Percentiles rank a stretch among this genome's conserved stretches.
These are phyloP conservation scores for Hypoxylon sp. DNA, from an alignment of 2,329 filamentous ascomycete genomes.

Conservation along the genomic window DNA sequence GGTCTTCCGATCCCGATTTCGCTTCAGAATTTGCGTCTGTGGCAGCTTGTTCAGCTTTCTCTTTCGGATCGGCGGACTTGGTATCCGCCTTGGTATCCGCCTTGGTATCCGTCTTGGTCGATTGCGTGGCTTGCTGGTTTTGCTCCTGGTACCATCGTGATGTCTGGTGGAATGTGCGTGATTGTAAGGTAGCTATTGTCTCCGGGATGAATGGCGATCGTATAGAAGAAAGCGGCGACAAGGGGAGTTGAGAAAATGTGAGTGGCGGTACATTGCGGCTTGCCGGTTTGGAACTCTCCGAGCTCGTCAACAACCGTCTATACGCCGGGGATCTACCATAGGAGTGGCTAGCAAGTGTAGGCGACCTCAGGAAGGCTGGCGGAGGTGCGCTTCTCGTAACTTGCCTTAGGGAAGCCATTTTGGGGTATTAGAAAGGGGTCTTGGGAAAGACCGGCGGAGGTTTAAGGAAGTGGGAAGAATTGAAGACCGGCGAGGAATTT, in stretches of 20 bases:
- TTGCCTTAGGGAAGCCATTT: constrained; percentile 64
- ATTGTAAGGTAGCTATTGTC: constrained; percentile 58
- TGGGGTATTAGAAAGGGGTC: constrained; percentile 41
- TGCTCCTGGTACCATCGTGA: constrained; percentile 54
- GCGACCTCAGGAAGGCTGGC: constrained; percentile 60
- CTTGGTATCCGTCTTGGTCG: constrained; percentile 55
- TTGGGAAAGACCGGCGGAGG: constrained; percentile 52
- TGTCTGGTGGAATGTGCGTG: constrained; percentile 60
- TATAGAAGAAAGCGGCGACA: constrained; percentile 57
- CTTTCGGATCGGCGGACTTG: constrained; percentile 50
- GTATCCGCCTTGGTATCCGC: constrained; percentile 56
- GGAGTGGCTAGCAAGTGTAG: constrained; percentile 57
- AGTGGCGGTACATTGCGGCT: constrained; percentile 51
- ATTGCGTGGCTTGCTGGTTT: constrained; percentile 50
- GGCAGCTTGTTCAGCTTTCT: constrained; percentile 58
- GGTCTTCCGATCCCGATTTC: constrained; percentile 61
- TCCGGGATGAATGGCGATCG: constrained; percentile 64
- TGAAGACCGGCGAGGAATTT: constrained; percentile 45
- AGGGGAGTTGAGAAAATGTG: constrained; percentile 50
- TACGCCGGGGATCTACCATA: constrained; percentile 65
- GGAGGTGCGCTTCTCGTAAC: constrained; percentile 62
- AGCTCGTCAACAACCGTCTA: constrained; percentile 61
- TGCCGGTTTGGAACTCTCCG: constrained; percentile 50
- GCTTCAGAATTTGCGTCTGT: constrained; percentile 55
- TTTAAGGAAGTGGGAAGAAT: constrained; percentile 49